Percentiles rank a stretch among this genome's conserved stretches.
phyloP scores from a whole-genome alignment of 495 filamentous ascomycete genomes.

The Aspergillus avenaceus region DNA sequence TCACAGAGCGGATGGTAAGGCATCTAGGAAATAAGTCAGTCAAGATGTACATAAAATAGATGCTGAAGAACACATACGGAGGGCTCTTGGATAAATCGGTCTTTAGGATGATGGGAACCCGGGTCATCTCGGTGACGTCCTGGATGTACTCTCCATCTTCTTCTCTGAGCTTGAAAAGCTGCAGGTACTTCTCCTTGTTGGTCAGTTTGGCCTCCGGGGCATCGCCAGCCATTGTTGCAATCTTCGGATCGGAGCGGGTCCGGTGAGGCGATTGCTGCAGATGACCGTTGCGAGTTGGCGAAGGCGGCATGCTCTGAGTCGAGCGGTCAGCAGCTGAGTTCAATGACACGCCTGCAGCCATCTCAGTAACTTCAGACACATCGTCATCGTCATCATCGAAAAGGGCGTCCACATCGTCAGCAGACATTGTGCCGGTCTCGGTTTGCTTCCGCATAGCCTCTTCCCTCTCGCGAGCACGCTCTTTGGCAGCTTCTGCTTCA shows the following conservation, averaged over 20 bases:
- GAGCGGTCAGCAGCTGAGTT: constrained; percentile 66
- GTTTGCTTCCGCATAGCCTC: constrained; percentile 87
- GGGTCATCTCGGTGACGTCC: constrained; percentile 95
- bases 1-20: constrained; percentile 94
- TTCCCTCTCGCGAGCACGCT: constrained; percentile 74
- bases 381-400: constrained; percentile 94
- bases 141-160: constrained; percentile 95
- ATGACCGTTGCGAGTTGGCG: constrained; percentile 75
- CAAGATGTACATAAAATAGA: constrained; percentile 31
- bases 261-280: constrained; percentile 73
- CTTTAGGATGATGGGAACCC: constrained; percentile 94
- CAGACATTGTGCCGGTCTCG: constrained; percentile 85
- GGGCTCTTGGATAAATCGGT: constrained; percentile 98
- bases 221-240: constrained; percentile 66
- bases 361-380: constrained; percentile 78
- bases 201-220: constrained; percentile 72
- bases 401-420: constrained; percentile 84
- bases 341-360: constrained; percentile 81
- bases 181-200: constrained; percentile 95
- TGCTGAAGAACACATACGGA: constrained; percentile 64
- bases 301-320: constrained; percentile 94
- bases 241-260: constrained; percentile 87
- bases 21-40: constrained; percentile 54
- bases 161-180: constrained; percentile 83
- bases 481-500: constrained; percentile 74